These are phyloP conservation scores for Lipomyces kockii DNA, from an alignment of 805 yeast species.

Conservation along the genomic window DNA sequence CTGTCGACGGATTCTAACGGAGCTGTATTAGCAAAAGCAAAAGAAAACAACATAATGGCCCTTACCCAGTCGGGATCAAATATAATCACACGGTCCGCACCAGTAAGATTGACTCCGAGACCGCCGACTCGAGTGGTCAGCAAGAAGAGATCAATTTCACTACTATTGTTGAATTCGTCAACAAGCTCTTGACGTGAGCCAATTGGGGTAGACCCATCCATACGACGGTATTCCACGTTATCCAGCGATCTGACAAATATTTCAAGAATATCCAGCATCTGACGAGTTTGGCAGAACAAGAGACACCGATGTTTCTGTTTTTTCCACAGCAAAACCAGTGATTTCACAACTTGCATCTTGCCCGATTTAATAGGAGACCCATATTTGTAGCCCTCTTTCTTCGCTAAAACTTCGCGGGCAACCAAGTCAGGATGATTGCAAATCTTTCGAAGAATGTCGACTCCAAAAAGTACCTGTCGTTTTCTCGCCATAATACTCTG, in stretches of 20 bases:
- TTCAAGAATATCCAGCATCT: slow-evolving; percentile 89
- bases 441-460: slow-evolving; percentile 85
- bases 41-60: not conserved
- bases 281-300: slow-evolving; percentile 89
- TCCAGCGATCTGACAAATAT: slow-evolving; percentile 55
- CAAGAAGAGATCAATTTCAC: slow-evolving; percentile 65
- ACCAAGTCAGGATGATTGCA: slow-evolving; percentile 96
- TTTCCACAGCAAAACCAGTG: slow-evolving; percentile 75
- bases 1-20: slow-evolving; percentile 81
- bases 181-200: slow-evolving; percentile 76
- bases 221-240: slow-evolving; percentile 63
- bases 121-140: slow-evolving; percentile 97
- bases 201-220: slow-evolving; percentile 95
- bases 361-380: slow-evolving; percentile 69
- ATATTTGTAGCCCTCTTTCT: slow-evolving; percentile 44
- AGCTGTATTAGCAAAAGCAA: not conserved
- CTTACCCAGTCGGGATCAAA: slow-evolving; percentile 91
- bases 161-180: slow-evolving; percentile 73
- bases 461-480: slow-evolving; percentile 83
- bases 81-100: slow-evolving; percentile 92
- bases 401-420: slow-evolving; percentile 48
- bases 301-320: slow-evolving; percentile 76
- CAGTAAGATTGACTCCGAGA: slow-evolving; percentile 88
- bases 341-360: slow-evolving; percentile 85
- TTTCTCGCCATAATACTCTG: slow-evolving; percentile 72